Evolutionary conservation across 331 rosid genomes (phyloP).

Genomic region (Rosa hybrid): DNA sequence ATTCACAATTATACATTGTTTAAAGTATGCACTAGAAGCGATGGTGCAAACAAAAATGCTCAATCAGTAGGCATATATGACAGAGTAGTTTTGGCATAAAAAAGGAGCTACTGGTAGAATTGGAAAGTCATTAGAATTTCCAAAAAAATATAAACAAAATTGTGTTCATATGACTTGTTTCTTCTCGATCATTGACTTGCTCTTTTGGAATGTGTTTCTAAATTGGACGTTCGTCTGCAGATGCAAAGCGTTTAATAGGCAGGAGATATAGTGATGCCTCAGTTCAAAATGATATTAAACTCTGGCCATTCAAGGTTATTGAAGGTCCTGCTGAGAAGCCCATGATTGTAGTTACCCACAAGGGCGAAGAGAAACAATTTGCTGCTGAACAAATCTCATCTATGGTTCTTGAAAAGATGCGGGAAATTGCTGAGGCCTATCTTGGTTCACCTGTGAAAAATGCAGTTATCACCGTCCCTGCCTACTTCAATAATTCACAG

Average conservation of each 20-base stretch:
- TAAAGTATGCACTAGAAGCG: too few species aligned
- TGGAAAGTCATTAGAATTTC: background rate
- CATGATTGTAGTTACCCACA: background rate
- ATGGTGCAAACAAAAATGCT: too few species aligned
- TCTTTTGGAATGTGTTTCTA: background rate
- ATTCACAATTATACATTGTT: too few species aligned
- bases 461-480: slow-evolving; percentile 50
- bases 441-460: background rate
- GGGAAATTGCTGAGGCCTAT: background rate
- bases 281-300: slow-evolving; percentile 40
- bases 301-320: slow-evolving; percentile 51
- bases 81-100: too few species aligned
- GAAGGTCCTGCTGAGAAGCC: slow-evolving; percentile 21
- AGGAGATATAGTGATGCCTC: slow-evolving; percentile 32
- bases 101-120: too few species aligned
- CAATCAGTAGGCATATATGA: too few species aligned
- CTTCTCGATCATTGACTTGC: background rate
- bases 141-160: too few species aligned
- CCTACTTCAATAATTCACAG: slow-evolving; percentile 47
- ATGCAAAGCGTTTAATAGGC: slow-evolving; percentile 49
- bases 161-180: background rate
- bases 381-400: background rate
- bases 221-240: slow-evolving; percentile 15
- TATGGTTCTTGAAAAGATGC: background rate
- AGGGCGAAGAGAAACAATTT: background rate